phyloP scores from a whole-genome alignment of 1,284 basidiomycete genomes.

The Fistulinella cinereoalba region DNA sequence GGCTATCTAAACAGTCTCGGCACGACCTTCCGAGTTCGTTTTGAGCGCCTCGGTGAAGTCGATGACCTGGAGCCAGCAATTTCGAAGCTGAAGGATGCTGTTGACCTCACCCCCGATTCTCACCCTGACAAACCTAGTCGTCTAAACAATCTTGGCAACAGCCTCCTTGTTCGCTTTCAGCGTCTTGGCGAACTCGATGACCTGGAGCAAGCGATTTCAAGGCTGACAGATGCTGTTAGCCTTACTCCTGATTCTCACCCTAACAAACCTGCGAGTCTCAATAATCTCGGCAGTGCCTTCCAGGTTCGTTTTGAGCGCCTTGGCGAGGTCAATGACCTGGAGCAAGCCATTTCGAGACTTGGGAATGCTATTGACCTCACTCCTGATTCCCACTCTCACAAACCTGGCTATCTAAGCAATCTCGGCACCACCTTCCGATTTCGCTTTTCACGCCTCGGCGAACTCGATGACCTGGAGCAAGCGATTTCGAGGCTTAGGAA shows the following conservation, averaged over 20 bases:
- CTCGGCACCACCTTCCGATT: background rate
- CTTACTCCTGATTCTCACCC: background rate
- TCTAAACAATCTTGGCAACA: background rate
- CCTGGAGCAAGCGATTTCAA: background rate
- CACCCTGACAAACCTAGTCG: background rate
- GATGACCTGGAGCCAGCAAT: background rate
- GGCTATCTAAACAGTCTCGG: background rate
- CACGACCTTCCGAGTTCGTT: background rate
- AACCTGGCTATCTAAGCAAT: background rate
- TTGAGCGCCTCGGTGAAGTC: background rate
- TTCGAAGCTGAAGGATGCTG: background rate
- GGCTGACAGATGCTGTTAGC: background rate
- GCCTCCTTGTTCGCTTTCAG: background rate
- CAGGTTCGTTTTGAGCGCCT: background rate
- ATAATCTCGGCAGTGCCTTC: background rate
- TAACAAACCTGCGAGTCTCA: background rate
- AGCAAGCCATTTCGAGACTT: background rate
- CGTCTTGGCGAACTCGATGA: background rate
- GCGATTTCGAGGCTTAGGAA: background rate
- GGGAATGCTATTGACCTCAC: background rate
- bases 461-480: background rate
- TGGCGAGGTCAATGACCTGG: background rate
- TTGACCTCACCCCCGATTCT: background rate
- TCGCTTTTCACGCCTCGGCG: background rate
- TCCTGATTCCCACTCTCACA: background rate